Evolutionary conservation across 1,284 basidiomycete species (phyloP).

Genomic region (Papiliotrema laurentii): DNA sequence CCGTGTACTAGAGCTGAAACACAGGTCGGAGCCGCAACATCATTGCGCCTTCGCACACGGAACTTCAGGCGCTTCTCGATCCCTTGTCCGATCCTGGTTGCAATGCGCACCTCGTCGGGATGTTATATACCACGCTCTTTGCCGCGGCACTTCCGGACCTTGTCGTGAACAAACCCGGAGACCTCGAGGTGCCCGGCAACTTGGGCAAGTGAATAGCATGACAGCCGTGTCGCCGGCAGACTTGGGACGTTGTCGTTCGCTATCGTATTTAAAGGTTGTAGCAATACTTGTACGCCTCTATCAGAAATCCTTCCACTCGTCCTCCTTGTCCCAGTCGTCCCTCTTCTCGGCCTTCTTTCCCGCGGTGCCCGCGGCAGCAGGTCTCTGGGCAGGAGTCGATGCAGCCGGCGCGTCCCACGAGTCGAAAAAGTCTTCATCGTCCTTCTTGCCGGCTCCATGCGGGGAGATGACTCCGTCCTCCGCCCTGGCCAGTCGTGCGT

Average conservation of each 20-base stretch:
- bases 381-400: background rate
- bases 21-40: conserved; percentile 1
- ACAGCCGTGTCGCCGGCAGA: too few relatives aligned
- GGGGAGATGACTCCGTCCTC: conserved; percentile 26
- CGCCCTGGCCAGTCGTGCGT: conserved; percentile 25
- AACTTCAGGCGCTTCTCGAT: conserved; percentile 16
- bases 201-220: background rate
- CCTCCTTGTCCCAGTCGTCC: conserved; percentile 34
- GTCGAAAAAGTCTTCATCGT: conserved; percentile 40
- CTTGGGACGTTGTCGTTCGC: too few relatives aligned
- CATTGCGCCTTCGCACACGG: conserved; percentile 7
- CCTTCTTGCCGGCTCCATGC: conserved; percentile 14
- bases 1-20: background rate
- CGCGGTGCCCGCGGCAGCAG: background rate
- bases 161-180: conserved; percentile 6
- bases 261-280: too few relatives aligned
- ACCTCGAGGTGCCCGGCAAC: background rate
- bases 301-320: conserved; percentile 44
- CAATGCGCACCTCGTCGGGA: conserved; percentile 39
- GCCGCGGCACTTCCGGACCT: conserved; percentile 31
- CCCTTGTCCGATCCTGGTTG: conserved; percentile 29
- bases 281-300: background rate
- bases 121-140: conserved; percentile 29
- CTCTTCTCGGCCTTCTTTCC: conserved; percentile 15
- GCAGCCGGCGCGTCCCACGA: conserved; percentile 20